Base-by-base conservation (phyloP, 495 filamentous ascomycete genomes). In the Bombardia bombarda region DNA sequence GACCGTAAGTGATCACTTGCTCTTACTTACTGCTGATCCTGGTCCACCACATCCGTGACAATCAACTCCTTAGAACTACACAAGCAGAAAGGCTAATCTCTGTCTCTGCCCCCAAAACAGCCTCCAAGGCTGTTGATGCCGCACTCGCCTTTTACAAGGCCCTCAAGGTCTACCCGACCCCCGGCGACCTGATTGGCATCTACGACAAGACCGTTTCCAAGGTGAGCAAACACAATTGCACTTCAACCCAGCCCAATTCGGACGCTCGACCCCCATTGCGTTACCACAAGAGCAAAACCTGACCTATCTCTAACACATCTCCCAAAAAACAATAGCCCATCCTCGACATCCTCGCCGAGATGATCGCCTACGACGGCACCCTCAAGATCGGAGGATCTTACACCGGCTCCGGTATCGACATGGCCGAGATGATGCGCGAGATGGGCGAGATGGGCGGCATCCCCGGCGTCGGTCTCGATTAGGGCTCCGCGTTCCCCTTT, bases 151-250 rank as follows among this genome's bases (percentile, higher is more conserved):
- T 98, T 69, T 98, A 95, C 78, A 90, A 86, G 74, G 92, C 92
- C 30, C 75, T 98, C 54, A 98, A 97, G 74, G 92, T 98, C 26
- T 98, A 98, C 67, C 92, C 92, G 7, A 82, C 87, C 49, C 92
- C 92, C 7, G 77, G 80, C 55, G 92, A 96, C 56, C 73, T 98
- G 43, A 95, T 98, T 61, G 74, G 70, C 44, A 96, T 98, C 61
- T 98, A 96, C 68, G 93, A 97, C 66, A 95, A 95, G 77, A 96
- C 90, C 33, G 90, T 95, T n/a, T 79, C 87, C 36, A 95, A 94
- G 79, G 79, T 83, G 69, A 47, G 58, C 14, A 21, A 23, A 22
- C 32, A 8, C 17, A 16, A 24, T 35, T 16, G 17, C 43, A 20
- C 5, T 8, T 18, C 4, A 9, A n/a, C 21, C 17, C n/a, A 21